phyloP scores from a whole-genome alignment of 2,329 filamentous ascomycete genomes.

The Fusarium duplospermum region DNA sequence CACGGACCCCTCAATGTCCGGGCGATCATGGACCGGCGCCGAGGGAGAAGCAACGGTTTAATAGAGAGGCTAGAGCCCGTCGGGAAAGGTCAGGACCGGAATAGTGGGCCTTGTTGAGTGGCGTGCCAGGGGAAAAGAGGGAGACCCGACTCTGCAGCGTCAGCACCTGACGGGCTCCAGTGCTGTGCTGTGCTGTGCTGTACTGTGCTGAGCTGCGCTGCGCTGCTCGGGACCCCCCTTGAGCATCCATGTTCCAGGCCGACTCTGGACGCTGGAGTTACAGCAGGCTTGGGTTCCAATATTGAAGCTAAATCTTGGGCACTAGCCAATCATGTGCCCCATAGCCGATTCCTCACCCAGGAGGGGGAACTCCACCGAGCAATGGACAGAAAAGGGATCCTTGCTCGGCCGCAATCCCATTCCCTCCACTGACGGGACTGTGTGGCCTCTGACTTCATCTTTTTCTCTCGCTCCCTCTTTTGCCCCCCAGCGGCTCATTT shows the following conservation, averaged over 20 bases:
- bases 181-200: background rate
- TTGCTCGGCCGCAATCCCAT: background rate
- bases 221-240: background rate
- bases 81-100: conserved; percentile 4
- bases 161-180: conserved; percentile 2
- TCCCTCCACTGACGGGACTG: background rate
- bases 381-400: background rate
- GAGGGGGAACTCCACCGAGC: background rate
- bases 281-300: background rate
- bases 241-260: background rate
- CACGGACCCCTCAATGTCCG: conserved; percentile 10
- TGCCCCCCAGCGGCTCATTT: conserved; percentile 32
- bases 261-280: background rate
- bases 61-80: background rate
- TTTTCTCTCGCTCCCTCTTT: background rate
- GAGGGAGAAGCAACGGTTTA: conserved; percentile 4
- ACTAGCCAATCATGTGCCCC: background rate
- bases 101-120: background rate
- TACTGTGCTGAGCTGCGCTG: background rate
- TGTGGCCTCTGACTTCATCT: conserved; percentile 30
- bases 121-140: background rate
- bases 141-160: background rate
- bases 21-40: conserved; percentile 5
- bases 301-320: background rate
- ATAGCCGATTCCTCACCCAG: background rate